Percentiles rank a stretch among this genome's conserved stretches.
Conservation (phyloP, 176 grass and related monocot species). For the Juncus inflexus region DNA sequence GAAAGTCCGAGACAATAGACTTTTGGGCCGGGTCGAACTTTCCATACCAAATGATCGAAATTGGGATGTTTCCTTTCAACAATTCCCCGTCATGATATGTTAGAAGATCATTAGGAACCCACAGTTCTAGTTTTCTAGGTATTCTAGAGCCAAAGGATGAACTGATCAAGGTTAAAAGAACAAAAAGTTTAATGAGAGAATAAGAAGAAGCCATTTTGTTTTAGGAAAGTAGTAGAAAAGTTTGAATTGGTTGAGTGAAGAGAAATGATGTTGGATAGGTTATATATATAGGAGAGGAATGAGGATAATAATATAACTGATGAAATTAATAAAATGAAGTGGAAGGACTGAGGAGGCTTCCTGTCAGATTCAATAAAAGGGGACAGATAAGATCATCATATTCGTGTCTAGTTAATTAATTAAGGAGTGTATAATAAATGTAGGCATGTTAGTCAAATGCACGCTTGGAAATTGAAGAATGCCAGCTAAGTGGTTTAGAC, state of each 20-base stretch:
- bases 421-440: conserved; percentile 4
- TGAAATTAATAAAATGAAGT: conserved; percentile 9
- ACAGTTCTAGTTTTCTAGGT: conserved; percentile 25
- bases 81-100: conserved; percentile 62
- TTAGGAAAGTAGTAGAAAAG: background rate
- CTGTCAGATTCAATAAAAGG: background rate
- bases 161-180: conserved; percentile 17
- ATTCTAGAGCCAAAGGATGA: conserved; percentile 4
- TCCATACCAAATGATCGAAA: conserved; percentile 73
- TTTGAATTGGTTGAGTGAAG: conserved; percentile 22
- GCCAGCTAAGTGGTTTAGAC: background rate
- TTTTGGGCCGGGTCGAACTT: conserved; percentile 48
- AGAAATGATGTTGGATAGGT: background rate
- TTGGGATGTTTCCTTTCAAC: conserved; percentile 46
- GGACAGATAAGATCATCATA: conserved; percentile 12
- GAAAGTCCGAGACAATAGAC: conserved; percentile 61
- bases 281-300: conserved; percentile 27
- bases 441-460: conserved; percentile 27
- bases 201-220: conserved; percentile 23
- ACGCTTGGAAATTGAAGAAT: conserved; percentile 20
- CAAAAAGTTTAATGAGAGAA: conserved; percentile 3
- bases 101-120: conserved; percentile 36
- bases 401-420: background rate
- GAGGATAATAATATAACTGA: conserved; percentile 6
- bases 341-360: conserved; percentile 5